Conservation (phyloP, 345 rosid genomes). For the Luvunga scandens region DNA sequence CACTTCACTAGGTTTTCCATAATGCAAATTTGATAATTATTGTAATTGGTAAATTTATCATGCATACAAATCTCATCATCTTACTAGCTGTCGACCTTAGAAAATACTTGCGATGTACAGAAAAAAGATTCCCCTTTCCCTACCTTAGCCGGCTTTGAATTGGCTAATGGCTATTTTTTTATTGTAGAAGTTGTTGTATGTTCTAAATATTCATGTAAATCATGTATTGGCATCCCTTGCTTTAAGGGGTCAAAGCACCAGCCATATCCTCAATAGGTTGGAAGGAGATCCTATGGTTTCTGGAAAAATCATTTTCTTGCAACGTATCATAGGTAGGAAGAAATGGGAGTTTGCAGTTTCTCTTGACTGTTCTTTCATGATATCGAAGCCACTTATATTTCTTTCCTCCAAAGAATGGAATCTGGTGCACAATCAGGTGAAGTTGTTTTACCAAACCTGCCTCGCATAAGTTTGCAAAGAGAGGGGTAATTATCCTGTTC, state of each 20-base stretch:
- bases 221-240: neutral
- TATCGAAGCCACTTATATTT: neutral
- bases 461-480: neutral
- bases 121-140: neutral
- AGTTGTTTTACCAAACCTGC: neutral
- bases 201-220: neutral
- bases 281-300: neutral
- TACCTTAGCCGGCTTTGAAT: neutral
- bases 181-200: neutral
- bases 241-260: neutral
- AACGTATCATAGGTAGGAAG: neutral
- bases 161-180: neutral
- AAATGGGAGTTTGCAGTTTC: neutral
- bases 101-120: neutral
- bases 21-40: neutral
- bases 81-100: neutral
- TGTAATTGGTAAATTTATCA: neutral
- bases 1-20: neutral
- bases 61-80: neutral
- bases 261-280: neutral
- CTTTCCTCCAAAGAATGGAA: neutral
- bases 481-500: neutral
- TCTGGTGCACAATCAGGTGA: neutral
- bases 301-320: neutral
- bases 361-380: neutral